Evolutionary conservation across 208 protist genomes (phyloP).

Genomic region (Leishmania amazonensis): DNA sequence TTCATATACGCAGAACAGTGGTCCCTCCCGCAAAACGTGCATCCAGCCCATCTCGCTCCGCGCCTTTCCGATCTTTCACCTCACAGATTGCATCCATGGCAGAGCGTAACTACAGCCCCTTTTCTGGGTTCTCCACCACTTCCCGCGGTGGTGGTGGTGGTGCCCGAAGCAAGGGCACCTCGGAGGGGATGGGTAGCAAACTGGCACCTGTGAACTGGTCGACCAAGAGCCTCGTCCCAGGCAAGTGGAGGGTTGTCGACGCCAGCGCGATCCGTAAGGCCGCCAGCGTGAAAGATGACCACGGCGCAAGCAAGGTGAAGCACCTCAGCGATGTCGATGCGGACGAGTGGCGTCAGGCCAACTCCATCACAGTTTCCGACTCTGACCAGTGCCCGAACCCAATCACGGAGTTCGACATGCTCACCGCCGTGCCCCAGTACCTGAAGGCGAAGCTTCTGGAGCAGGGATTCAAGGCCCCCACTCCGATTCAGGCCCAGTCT

Average conservation of each 20-base stretch:
- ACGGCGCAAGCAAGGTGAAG: conserved; percentile 20
- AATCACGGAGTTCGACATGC: conserved; percentile 68
- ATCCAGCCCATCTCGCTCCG: neutral
- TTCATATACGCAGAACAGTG: neutral
- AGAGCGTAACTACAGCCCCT: conserved; percentile 81
- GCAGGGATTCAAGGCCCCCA: conserved; percentile 82
- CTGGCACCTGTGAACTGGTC: conserved; percentile 75
- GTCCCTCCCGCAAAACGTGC: neutral
- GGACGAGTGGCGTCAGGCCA: conserved; percentile 55
- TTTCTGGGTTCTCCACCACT: conserved; percentile 55
- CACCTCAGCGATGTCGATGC: conserved; percentile 62
- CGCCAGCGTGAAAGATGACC: conserved; percentile 39
- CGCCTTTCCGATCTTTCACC: neutral
- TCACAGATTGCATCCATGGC: conserved; percentile 31
- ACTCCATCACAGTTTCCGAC: conserved; percentile 78
- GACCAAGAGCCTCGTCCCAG: conserved; percentile 55
- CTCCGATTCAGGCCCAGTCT: conserved; percentile 86
- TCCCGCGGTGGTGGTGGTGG: conserved; percentile 17
- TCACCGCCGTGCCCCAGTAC: conserved; percentile 68
- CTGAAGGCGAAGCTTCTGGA: conserved; percentile 74
- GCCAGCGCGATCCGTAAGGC: conserved; percentile 62
- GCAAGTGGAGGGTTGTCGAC: conserved; percentile 84
- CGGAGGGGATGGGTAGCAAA: conserved; percentile 41
- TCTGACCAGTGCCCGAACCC: conserved; percentile 56
- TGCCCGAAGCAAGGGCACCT: neutral